phyloP scores from a whole-genome alignment of 495 filamentous ascomycete species.

The Penicillium steckii region DNA sequence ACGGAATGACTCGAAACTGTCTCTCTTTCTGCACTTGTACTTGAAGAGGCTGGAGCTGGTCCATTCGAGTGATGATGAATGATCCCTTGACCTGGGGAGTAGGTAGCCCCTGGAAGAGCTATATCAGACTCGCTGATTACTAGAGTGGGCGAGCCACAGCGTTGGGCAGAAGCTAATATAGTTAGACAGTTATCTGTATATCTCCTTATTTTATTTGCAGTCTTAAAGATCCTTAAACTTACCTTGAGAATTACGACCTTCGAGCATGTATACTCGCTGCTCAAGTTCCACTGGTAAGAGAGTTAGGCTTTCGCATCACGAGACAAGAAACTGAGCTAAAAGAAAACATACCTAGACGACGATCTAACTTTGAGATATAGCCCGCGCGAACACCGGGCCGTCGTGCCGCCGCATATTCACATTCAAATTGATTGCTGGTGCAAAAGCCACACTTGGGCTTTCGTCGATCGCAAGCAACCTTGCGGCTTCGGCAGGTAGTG shows the following conservation, averaged over 20 bases:
- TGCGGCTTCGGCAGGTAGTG: conserved; percentile 16
- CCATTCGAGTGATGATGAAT: not conserved
- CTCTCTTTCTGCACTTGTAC: not conserved
- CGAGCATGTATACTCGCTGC: not conserved
- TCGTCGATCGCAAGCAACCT: conserved; percentile 20
- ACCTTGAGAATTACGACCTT: not conserved
- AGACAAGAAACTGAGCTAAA: not conserved
- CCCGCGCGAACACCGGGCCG: conserved; percentile 27
- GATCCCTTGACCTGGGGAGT: not conserved
- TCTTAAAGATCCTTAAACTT: no score
- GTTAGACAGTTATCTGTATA: not conserved
- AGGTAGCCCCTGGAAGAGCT: not conserved
- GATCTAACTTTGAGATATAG: conserved; percentile 29
- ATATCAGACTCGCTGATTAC: not conserved
- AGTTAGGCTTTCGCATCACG: not conserved
- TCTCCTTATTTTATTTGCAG: no score
- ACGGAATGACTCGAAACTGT: not conserved
- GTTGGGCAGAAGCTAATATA: not conserved
- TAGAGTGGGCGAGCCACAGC: not conserved
- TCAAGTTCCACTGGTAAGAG: not conserved
- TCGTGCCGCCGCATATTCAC: conserved; percentile 17
- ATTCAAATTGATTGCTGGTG: conserved; percentile 10
- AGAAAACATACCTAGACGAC: conserved; percentile 16
- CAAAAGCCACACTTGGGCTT: conserved; percentile 24
- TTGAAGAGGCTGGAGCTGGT: not conserved